Conservation (phyloP, 768 basidiomycete genomes). For the Daedaleopsis sinensis region DNA sequence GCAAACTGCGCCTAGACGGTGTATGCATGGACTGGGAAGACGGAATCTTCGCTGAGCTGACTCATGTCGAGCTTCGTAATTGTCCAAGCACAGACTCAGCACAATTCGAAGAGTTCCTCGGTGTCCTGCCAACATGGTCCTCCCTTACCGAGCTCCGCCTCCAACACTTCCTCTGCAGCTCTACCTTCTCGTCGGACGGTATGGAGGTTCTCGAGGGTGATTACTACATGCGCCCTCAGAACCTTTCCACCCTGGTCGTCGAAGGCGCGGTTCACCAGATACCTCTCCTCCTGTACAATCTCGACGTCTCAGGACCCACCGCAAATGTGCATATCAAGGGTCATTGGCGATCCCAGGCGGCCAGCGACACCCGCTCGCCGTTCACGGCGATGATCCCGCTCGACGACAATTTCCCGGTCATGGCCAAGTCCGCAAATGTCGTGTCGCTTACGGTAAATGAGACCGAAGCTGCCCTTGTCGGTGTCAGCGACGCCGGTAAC, state of each 20-base stretch:
- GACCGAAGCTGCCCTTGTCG: neutral
- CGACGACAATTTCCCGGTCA: neutral
- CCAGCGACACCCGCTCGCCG: neutral
- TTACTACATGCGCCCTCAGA: neutral
- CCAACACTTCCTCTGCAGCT: neutral
- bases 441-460: neutral
- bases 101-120: neutral
- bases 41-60: neutral
- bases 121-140: neutral
- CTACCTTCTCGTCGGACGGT: neutral
- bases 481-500: neutral
- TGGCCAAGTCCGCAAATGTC: neutral
- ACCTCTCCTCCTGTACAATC: neutral
- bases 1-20: neutral
- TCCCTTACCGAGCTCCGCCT: neutral
- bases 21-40: neutral
- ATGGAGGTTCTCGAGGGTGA: neutral
- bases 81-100: neutral
- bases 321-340: neutral
- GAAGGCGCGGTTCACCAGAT: neutral
- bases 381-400: neutral
- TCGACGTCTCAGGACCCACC: neutral
- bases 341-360: neutral
- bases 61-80: neutral
- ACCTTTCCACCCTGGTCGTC: neutral